A percentile compares a stretch with the other conserved stretches of the same genome.
These are phyloP conservation scores for Dissoconium aciculare DNA, from an alignment of 2,329 filamentous ascomycete genomes.

Conservation along the genomic window DNA sequence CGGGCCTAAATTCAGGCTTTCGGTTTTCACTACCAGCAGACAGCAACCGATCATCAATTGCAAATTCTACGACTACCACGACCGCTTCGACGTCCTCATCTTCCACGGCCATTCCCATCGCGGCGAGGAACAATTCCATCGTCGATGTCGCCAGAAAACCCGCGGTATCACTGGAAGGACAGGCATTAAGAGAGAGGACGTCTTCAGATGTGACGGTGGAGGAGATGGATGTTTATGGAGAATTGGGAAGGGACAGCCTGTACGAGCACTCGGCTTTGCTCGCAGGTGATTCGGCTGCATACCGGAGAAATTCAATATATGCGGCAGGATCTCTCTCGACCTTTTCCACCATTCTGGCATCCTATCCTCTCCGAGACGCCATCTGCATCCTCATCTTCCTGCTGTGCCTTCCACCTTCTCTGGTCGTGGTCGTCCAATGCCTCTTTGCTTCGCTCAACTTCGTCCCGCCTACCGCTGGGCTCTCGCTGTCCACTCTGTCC, in stretches of 20 bases:
- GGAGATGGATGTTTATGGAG: slow-evolving; percentile 17
- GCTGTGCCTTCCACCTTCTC: slow-evolving; percentile 77
- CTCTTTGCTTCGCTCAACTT: slow-evolving; percentile 88
- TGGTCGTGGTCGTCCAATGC: slow-evolving; percentile 77
- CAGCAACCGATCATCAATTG: no score
- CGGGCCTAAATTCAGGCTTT: slow-evolving; percentile 25
- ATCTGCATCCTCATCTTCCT: slow-evolving; percentile 93
- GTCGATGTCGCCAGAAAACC: slow-evolving; percentile 10
- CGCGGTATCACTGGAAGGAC: slow-evolving; percentile 13
- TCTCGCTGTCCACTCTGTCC: slow-evolving; percentile 47
- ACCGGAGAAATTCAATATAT: slow-evolving; percentile 30
- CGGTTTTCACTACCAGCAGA: slow-evolving; percentile 22
- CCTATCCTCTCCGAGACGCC: slow-evolving; percentile 84
- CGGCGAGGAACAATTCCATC: background rate
- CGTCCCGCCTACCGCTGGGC: slow-evolving; percentile 61
- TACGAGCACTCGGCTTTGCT: slow-evolving; percentile 18
- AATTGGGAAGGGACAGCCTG: slow-evolving; percentile 18
- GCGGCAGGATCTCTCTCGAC: slow-evolving; percentile 51
- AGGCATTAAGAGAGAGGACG: slow-evolving; percentile 26
- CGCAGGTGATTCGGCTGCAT: slow-evolving; percentile 10
- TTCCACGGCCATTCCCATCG: slow-evolving; percentile 8
- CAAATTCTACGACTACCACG: no score
- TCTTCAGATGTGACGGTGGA: slow-evolving; percentile 32
- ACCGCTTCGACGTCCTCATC: slow-evolving; percentile 7
- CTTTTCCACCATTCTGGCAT: slow-evolving; percentile 71